phyloP scores from a whole-genome alignment of 768 basidiomycete species.

The Suillus fuscotomentosus region DNA sequence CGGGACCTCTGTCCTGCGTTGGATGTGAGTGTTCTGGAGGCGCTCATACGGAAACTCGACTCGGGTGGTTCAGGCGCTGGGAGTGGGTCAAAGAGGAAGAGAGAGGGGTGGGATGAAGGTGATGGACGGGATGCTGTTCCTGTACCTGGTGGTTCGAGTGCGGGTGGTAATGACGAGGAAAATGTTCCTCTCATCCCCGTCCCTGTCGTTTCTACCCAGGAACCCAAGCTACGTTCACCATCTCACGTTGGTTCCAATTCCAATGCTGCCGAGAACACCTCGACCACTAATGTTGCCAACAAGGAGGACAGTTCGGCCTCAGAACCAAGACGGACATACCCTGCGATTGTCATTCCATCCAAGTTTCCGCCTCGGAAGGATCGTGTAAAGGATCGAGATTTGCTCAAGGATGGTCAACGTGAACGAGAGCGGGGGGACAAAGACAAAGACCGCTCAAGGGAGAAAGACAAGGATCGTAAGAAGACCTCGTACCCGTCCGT shows the following conservation, averaged over 20 bases:
- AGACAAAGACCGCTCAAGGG: conserved; percentile 14
- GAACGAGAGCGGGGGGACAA: not conserved
- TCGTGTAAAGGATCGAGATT: not conserved
- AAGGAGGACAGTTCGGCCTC: not conserved
- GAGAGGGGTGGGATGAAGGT: conserved; percentile 1
- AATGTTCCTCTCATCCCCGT: not conserved
- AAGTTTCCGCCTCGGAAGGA: not conserved
- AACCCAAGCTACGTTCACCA: not conserved
- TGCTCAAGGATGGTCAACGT: not conserved
- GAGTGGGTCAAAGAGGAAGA: not conserved
- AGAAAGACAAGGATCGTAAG: conserved; percentile 43
- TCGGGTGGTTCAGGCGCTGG: not conserved
- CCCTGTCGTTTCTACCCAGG: not conserved
- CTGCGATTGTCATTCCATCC: not conserved
- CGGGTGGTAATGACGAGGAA: not conserved
- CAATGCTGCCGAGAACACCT: not conserved
- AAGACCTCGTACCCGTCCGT: conserved; percentile 41
- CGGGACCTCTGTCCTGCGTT: not conserved
- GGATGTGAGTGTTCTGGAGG: conserved; percentile 6
- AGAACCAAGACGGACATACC: not conserved
- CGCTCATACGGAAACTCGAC: not conserved
- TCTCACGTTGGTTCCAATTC: not conserved
- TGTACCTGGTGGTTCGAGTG: not conserved
- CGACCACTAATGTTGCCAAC: not conserved
- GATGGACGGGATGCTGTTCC: conserved; percentile 1